Evolutionary conservation across 352 stramenopile genomes (phyloP).

Genomic region (Phytophthora brassicae): DNA sequence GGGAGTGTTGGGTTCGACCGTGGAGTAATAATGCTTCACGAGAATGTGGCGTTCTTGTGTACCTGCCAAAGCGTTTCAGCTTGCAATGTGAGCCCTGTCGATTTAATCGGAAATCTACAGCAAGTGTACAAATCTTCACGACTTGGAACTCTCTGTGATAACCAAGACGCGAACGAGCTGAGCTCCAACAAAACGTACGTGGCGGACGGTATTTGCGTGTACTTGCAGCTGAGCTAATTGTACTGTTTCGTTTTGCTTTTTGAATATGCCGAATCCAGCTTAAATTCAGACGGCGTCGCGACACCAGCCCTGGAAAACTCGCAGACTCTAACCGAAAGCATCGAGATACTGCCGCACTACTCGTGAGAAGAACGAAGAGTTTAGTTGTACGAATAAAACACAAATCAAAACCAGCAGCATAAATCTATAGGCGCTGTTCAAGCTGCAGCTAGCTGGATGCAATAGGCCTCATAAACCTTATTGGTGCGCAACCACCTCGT

Average conservation of each 20-base stretch:
- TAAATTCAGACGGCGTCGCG: constrained; percentile 4
- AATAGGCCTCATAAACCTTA: too few relatives aligned
- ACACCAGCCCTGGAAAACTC: constrained; percentile 46
- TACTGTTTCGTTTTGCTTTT: not conserved
- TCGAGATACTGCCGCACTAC: constrained; percentile 71
- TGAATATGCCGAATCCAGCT: not conserved
- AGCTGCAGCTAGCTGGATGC: constrained; percentile 19
- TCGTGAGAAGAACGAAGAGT: constrained; percentile 33
- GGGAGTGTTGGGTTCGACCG: constrained; percentile 76
- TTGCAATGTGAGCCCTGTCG: constrained; percentile 44
- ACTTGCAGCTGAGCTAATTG: not conserved
- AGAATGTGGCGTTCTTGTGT: constrained; percentile 73
- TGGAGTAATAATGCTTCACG: constrained; percentile 70
- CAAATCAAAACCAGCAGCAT: constrained; percentile 29
- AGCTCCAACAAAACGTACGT: constrained; percentile 23
- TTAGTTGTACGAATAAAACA: constrained; percentile 35
- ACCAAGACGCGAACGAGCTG: constrained; percentile 16
- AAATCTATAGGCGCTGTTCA: constrained; percentile 30
- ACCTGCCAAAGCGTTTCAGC: constrained; percentile 45
- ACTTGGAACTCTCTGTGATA: constrained; percentile 48
- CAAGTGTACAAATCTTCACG: constrained; percentile 46
- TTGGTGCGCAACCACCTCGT: constrained; percentile 10
- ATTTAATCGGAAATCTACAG: constrained; percentile 74
- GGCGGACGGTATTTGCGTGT: not conserved
- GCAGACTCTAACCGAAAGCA: constrained; percentile 47